Percentiles rank a stretch among this genome's conserved stretches.
These are phyloP conservation scores for Nicotiana attenuata DNA, from an alignment of 257 asterid genomes.

Conservation along the genomic window DNA sequence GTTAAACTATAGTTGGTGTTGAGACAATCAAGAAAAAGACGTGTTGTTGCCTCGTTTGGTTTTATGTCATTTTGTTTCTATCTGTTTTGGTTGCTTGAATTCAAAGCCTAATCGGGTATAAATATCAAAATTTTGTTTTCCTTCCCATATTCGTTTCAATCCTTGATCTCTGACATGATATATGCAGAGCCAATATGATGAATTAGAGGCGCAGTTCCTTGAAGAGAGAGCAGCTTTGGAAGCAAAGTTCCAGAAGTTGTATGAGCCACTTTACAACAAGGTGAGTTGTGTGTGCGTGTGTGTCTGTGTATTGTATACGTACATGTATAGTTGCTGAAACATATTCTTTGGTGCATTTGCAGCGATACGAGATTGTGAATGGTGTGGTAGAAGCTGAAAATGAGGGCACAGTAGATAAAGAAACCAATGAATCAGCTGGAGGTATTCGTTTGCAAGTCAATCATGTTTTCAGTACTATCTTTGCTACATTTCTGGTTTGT, in stretches of 20 bases:
- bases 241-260: conserved; percentile 60
- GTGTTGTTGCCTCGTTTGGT: background rate
- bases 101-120: background rate
- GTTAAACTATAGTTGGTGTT: background rate
- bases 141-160: background rate
- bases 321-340: background rate
- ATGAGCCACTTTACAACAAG: conserved; percentile 52
- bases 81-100: background rate
- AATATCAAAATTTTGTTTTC: background rate
- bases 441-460: background rate
- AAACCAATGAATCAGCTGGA: conserved; percentile 19
- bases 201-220: conserved; percentile 46
- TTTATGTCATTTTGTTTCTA: background rate
- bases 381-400: conserved; percentile 40
- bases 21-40: background rate
- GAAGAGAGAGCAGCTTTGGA: conserved; percentile 64
- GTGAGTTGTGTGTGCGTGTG: conserved; percentile 15
- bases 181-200: conserved; percentile 51
- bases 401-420: conserved; percentile 17
- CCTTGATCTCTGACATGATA: background rate
- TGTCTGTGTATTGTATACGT: background rate
- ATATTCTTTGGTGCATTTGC: conserved; percentile 13
- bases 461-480: conserved; percentile 1
- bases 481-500: background rate
- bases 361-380: conserved; percentile 60